These are phyloP conservation scores for Xanthoparmelia taractica DNA, from an alignment of 495 filamentous ascomycete genomes.

Conservation along the genomic window DNA sequence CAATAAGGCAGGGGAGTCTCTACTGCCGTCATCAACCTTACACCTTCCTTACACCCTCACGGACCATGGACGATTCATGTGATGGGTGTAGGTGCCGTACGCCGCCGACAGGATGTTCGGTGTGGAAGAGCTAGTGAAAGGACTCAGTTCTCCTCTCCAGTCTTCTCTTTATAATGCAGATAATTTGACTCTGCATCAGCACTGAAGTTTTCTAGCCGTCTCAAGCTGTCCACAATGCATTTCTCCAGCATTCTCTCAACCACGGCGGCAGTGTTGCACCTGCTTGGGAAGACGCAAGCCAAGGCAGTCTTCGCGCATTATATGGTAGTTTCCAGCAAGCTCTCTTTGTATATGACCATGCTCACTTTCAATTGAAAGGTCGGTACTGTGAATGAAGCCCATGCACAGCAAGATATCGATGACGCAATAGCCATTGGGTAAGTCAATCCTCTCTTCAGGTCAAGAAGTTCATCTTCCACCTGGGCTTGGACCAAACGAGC, in stretches of 20 bases:
- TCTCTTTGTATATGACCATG: not conserved
- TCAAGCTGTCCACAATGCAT: not conserved
- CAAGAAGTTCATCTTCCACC: too few relatives aligned
- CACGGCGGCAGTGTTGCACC: not conserved
- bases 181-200: not conserved
- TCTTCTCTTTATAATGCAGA: not conserved
- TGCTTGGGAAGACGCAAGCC: not conserved
- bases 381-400: constrained; percentile 20
- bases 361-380: constrained; percentile 18
- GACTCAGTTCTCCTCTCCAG: not conserved
- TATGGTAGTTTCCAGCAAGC: constrained; percentile 25
- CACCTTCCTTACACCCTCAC: not conserved
- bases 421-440: constrained; percentile 24
- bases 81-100: not conserved
- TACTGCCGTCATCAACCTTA: not conserved
- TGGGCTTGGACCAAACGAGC: too few relatives aligned
- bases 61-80: not conserved
- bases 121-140: not conserved
- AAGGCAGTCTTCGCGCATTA: constrained; percentile 31
- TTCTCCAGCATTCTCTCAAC: not conserved
- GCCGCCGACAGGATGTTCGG: not conserved
- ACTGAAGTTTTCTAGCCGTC: not conserved
- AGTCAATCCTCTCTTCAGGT: not conserved
- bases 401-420: constrained; percentile 29
- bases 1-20: not conserved